Evolutionary conservation across 2,329 filamentous ascomycete genomes (phyloP), one percentile per base, ranked within the genome.

Genomic region (Botryotinia calthae): DNA sequence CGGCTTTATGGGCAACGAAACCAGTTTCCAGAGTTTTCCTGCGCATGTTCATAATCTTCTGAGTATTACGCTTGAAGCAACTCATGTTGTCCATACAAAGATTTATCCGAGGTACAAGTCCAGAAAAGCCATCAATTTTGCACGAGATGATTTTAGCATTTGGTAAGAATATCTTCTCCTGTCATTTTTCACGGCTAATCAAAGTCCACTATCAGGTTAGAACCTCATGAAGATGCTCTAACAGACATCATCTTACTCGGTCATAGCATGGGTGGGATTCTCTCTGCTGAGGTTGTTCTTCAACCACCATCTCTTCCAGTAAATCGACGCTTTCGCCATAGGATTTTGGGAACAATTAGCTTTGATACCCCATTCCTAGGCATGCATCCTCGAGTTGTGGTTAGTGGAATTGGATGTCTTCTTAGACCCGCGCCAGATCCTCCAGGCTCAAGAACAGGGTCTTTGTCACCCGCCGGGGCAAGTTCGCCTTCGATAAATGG

Each of bases 331-430:
- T 89, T 92, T 76, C 90, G 89, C 75, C 93, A 97, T 83, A 88
- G 89, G 16, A 92, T 97, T 58, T 82, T 97, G 44, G 95, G 95
- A 0, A 90, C 90, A 7, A 85, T 98, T 72, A 93, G 92, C 72
- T 91, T 97, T 66, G 95, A 98, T 81, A 92, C 93, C 0, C 95
- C 95, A 0, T 94, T 97, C 73, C 85, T 97, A 9, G 95, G 95
- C 5, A 91, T 98, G 80, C 94, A 98, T 81, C 94, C 94, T 1
- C 93, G 95, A 9, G 92, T 98, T 59, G 88, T 97, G 59, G 87
- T 90, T n/a, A 92, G 92, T 54, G 93, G 94, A 2, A 87, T 97
- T 71, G 88, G 90, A 3, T 95, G 93, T 79, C 85, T 97, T 18
- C 96, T 97, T 81, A 84, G 83, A 51, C 82, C 86, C 40, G 82